Base-by-base conservation (phyloP, 208 protist species). In the Leishmania tarentolae region DNA sequence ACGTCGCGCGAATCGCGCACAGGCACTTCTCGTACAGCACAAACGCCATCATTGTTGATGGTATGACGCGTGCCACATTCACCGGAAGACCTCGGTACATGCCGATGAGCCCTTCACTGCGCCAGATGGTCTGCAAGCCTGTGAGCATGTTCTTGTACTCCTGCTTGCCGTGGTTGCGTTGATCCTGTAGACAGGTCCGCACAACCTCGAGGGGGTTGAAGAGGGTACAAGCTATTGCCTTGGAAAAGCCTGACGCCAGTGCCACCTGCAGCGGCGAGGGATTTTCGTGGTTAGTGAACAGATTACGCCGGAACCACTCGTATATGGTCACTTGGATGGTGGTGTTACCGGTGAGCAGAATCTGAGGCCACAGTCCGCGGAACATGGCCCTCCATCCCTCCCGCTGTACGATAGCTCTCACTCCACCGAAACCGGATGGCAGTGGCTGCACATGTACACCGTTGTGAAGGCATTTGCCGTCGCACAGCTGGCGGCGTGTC, bases 171-270 rank as follows among this genome's bases (percentile, higher is more conserved):
- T 83, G 78, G 77, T 94, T 95, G 50, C 87, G 86, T 57, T 88
- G 85, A 75, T 93, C 92, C 82, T 97, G 94, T 80, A 97, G 47
- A 2, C 94, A 87, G 0, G 94, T 97, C 68, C 94, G 91, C 28
- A 95, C 90, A 57, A 97, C 94, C 73, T 97, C 94, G 35, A 97
- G 84, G 24, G 94, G 94, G 78, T 97, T 97, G 83, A 92, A 97
- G 40, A 96, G 73, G 11, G 70, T 81, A 66, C 85, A 90, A 24
- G 94, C 88, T 47, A 92, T 81, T 2, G 92, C 92, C 83, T 95
- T 97, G 15, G 94, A 90, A 31, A 95, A 35, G 21, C 81, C 92
- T 2, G 92, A 95, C 17, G 90, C 92, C 53, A 93, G 0, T 11
- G 90, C 91, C 21, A 97, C 90, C 71, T 95, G 81, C 63, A 90